A percentile compares a stretch with the other conserved stretches of the same genome.
phyloP scores from a whole-genome alignment of 257 asterid genomes.

The Capsicum chinense region DNA sequence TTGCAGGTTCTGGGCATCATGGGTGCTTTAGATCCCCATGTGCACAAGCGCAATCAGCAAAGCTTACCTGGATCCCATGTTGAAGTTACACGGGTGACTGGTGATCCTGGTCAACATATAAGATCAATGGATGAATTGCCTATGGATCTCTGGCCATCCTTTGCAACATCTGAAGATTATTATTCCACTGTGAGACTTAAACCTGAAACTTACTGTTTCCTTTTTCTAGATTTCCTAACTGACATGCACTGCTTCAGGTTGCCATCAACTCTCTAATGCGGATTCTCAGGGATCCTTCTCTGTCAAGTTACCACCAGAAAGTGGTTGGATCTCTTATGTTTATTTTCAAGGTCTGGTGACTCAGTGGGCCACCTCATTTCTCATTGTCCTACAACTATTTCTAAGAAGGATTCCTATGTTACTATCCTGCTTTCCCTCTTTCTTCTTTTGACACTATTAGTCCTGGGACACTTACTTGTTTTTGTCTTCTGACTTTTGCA shows the following conservation, averaged over 20 bases:
- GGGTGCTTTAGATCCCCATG: constrained; percentile 99
- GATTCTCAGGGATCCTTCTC: constrained; percentile 94
- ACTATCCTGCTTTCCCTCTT: background rate
- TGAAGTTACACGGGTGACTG: constrained; percentile 79
- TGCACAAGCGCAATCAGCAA: constrained; percentile 83
- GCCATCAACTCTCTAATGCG: constrained; percentile 97
- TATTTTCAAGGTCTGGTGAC: constrained; percentile 81
- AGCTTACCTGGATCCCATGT: constrained; percentile 91
- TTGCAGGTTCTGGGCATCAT: constrained; percentile 94
- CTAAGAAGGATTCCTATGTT: background rate
- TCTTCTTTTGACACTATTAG: constrained; percentile 30
- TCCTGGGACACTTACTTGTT: constrained; percentile 22
- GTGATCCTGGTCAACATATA: constrained; percentile 87
- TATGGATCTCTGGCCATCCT: constrained; percentile 98
- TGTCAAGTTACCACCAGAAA: constrained; percentile 95
- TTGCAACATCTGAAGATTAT: constrained; percentile 97
- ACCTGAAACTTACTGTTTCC: constrained; percentile 35
- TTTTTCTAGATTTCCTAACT: constrained; percentile 24
- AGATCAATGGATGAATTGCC: constrained; percentile 88
- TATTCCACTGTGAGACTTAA: constrained; percentile 80
- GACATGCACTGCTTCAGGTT: constrained; percentile 61
- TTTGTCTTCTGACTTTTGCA: constrained; percentile 30
- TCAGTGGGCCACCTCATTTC: constrained; percentile 2
- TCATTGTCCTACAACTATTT: background rate
- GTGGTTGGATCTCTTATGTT: constrained; percentile 98